These are phyloP conservation scores for Gloeostereum incarnatum DNA, from an alignment of 768 basidiomycete species.

Conservation along the genomic window DNA sequence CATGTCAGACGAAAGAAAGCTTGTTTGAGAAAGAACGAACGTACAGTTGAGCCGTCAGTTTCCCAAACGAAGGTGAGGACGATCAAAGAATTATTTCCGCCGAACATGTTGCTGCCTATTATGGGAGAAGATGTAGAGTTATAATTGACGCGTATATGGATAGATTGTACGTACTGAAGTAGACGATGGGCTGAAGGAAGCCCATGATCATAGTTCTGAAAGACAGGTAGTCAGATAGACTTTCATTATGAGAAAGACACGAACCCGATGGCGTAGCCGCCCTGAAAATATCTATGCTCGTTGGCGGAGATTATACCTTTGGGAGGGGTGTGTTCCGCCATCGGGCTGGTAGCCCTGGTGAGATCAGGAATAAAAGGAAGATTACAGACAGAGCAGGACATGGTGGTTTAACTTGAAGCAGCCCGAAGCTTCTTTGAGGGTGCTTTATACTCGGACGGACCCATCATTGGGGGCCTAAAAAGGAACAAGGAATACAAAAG, in stretches of 20 bases:
- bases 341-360: conserved; percentile 7
- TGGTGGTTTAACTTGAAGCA: too few relatives aligned
- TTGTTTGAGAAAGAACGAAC: conserved; percentile 3
- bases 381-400: conserved; percentile 18
- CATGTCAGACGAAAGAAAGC: neutral
- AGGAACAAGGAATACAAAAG: too few relatives aligned
- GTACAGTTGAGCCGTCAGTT: conserved; percentile 9
- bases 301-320: conserved; percentile 11
- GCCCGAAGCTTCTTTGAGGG: too few relatives aligned
- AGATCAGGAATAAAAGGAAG: conserved; percentile 15
- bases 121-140: too few relatives aligned
- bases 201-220: neutral
- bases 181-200: conserved; percentile 2
- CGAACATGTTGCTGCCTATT: too few relatives aligned
- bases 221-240: neutral
- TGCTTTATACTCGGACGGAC: too few relatives aligned
- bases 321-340: conserved; percentile 8
- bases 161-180: too few relatives aligned
- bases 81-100: neutral
- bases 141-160: too few relatives aligned
- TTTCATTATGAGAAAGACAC: neutral
- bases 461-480: too few relatives aligned
- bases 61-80: conserved; percentile 1
- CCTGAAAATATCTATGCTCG: conserved; percentile 1
- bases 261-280: neutral